These are phyloP conservation scores for Calocera viscosa DNA, from an alignment of 768 basidiomycete species.

Conservation along the genomic window DNA sequence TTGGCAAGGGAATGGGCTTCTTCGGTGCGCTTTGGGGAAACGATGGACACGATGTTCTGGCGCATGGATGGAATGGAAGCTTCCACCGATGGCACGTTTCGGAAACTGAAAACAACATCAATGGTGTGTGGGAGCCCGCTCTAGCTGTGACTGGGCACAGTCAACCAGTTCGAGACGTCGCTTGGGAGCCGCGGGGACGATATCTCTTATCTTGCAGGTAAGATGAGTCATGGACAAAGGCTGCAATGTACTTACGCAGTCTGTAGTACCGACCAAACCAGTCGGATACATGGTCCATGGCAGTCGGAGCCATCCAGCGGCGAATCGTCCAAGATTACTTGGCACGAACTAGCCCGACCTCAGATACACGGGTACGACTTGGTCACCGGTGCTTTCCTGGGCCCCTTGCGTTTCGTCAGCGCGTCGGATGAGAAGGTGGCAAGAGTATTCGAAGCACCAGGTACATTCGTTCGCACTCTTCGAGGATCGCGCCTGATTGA, in stretches of 20 bases:
- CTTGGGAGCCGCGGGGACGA: slow-evolving; percentile 78
- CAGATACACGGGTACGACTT: slow-evolving; percentile 97
- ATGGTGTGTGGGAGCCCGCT: slow-evolving; percentile 51
- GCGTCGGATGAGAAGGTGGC: slow-evolving; percentile 94
- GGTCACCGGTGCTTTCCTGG: slow-evolving; percentile 63
- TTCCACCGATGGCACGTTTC: slow-evolving; percentile 67
- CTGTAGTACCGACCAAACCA: slow-evolving; percentile 75
- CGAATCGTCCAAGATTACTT: slow-evolving; percentile 28
- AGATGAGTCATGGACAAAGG: slow-evolving; percentile 18
- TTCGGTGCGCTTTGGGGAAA: slow-evolving; percentile 76
- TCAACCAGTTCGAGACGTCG: slow-evolving; percentile 62
- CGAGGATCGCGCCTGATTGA: slow-evolving; percentile 13
- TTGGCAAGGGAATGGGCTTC: slow-evolving; percentile 84
- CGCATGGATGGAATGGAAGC: slow-evolving; percentile 90
- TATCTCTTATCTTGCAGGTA: slow-evolving; percentile 81
- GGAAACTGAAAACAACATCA: slow-evolving; percentile 25
- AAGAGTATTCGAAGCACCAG: slow-evolving; percentile 84
- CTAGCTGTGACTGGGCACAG: slow-evolving; percentile 79
- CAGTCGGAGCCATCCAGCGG: slow-evolving; percentile 11
- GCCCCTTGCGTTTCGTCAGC: slow-evolving; percentile 67
- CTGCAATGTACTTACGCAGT: not conserved
- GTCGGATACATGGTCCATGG: slow-evolving; percentile 68
- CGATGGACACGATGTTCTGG: slow-evolving; percentile 51
- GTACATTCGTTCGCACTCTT: slow-evolving; percentile 57
- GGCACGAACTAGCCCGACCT: slow-evolving; percentile 85